Conservation (phyloP, 768 basidiomycete genomes). For the Boletus tomentosulus region DNA sequence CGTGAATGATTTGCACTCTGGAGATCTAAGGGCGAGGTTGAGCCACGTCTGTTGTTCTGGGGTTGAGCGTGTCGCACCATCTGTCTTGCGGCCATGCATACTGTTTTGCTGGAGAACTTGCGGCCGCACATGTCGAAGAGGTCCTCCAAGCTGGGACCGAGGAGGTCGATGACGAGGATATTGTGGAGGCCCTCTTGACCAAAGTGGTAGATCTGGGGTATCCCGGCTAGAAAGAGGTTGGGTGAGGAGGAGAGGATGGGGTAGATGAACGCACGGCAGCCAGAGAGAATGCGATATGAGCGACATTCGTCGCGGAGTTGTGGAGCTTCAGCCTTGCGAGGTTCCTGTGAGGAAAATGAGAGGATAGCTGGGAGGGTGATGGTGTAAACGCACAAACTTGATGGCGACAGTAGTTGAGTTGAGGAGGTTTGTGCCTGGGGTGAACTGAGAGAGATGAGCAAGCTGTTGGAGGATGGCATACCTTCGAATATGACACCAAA, state of each 20-base stretch:
- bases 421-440: conserved; percentile 88
- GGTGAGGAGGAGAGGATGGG: conserved; percentile 6
- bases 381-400: conserved; percentile 83
- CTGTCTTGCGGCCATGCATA: conserved; percentile 98
- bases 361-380: background rate
- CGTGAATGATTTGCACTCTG: conserved; percentile 96
- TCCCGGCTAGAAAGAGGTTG: conserved; percentile 62
- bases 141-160: conserved; percentile 96
- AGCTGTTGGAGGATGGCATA: conserved; percentile 22
- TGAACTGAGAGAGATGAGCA: background rate
- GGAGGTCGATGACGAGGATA: conserved; percentile 95
- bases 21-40: conserved; percentile 55
- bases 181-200: conserved; percentile 99
- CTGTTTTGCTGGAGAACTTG: conserved; percentile 97
- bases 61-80: conserved; percentile 55
- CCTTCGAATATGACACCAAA: conserved; percentile 97
- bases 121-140: conserved; percentile 99
- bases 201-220: conserved; percentile 99
- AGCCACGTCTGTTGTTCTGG: conserved; percentile 1
- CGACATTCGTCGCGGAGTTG: conserved; percentile 98
- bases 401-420: conserved; percentile 99
- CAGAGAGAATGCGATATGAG: conserved; percentile 86
- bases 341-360: conserved; percentile 53
- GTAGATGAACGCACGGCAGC: conserved; percentile 67
- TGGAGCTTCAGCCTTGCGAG: conserved; percentile 92